Base-by-base conservation (phyloP, 768 basidiomycete species). In the Pleurotus tuber-regium region DNA sequence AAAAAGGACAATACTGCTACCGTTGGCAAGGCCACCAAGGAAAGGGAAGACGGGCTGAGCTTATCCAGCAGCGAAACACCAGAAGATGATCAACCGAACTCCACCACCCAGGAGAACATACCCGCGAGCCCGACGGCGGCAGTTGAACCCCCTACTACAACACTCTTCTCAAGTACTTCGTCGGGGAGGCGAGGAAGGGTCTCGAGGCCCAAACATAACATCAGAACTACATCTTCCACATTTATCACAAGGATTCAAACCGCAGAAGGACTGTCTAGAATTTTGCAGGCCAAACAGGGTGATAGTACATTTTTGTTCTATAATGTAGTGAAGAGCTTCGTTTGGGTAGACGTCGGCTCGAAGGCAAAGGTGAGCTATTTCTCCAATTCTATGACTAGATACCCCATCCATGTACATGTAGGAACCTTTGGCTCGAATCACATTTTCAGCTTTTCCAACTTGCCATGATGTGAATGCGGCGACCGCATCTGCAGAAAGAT, bases 231-330 rank as follows among this genome's bases (percentile, higher is more conserved):
- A 1, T 92, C 87, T 4, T 96, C 95, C 19, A 90, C 90, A 2
- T 98, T 98, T 67, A 88, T 98, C 56, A 87, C 90, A 2, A 82
- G 94, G 25, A 73, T 93, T 42, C 92, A 96, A 59, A 85, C 80
- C 50, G 75, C 79, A 35, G 94, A 97, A 63, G 89, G 87, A 39
- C 69, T 92, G 51, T 77, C 75, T 24, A 88, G 83, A 68, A 73
- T 73, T 11, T 74, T 96, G 23, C 80, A 86, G 52, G 77, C 84
- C 12, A 90, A 87, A 65, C 84, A 87, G 52, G 92, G 91, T n/a
- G 93, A 96, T 49, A 77, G 76, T 4, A 88, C 87, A 1, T 93
- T 91, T 67, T 66, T 91, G 26, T 94, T 96, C 67, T 95, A 92
- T 69, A 96, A 94, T 62, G 67, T 81, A n/a, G 78, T 82, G 14